phyloP scores from a whole-genome alignment of 176 grass and related monocot genomes.

The Oryza meyeriana region DNA sequence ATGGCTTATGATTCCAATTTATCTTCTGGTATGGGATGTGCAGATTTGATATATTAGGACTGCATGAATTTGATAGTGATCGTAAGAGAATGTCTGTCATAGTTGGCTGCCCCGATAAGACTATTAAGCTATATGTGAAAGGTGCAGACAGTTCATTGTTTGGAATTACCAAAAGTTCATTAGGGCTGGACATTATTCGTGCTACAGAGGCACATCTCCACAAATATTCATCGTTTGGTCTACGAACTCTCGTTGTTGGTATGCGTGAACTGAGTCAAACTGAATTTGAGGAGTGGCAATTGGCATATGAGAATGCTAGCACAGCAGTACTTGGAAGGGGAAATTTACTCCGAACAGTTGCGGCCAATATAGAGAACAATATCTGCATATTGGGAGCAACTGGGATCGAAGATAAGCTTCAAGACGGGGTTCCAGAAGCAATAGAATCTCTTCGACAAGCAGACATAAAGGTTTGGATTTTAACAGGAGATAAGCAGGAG shows the following conservation, averaged over 20 bases:
- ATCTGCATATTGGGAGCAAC: slow-evolving; percentile 70
- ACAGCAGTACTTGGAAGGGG: slow-evolving; percentile 62
- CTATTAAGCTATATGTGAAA: slow-evolving; percentile 77
- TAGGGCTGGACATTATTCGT: slow-evolving; percentile 46
- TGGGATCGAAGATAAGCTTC: slow-evolving; percentile 93
- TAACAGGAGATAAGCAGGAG: slow-evolving; percentile 96
- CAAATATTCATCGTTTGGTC: slow-evolving; percentile 67
- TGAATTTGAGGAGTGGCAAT: slow-evolving; percentile 70
- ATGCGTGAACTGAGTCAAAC: slow-evolving; percentile 44
- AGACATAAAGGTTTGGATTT: slow-evolving; percentile 75
- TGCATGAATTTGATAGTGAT: slow-evolving; percentile 96
- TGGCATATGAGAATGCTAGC: slow-evolving; percentile 62
- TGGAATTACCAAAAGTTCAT: slow-evolving; percentile 51
- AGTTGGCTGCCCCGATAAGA: slow-evolving; percentile 66
- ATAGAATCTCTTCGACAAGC: slow-evolving; percentile 84
- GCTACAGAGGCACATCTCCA: slow-evolving; percentile 72
- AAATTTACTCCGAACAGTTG: slow-evolving; percentile 54
- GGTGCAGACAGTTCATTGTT: slow-evolving; percentile 85
- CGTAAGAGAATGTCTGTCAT: slow-evolving; percentile 96
- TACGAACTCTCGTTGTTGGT: slow-evolving; percentile 75
- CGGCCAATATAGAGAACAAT: slow-evolving; percentile 52
- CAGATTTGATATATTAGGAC: slow-evolving; percentile 84
- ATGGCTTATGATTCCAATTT: slow-evolving; percentile 22
- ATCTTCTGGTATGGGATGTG: slow-evolving; percentile 20
- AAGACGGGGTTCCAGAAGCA: slow-evolving; percentile 83